Evolutionary conservation across 768 basidiomycete genomes (phyloP), one percentile per base, ranked within the genome.

Genomic region (Xerocomellus chrysenteron): DNA sequence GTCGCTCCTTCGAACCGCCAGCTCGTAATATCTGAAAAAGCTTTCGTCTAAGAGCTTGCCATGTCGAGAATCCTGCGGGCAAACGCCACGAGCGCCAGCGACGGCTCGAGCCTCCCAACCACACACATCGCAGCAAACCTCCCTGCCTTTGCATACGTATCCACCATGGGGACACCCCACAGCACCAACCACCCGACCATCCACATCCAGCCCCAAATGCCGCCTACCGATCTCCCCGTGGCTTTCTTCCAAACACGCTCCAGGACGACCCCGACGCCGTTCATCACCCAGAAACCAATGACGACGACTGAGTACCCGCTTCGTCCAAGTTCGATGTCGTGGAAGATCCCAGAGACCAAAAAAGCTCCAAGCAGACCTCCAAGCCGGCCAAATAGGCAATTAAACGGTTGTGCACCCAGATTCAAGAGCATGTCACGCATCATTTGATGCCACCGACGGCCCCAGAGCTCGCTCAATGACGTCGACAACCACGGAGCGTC

Each of bases 401-500:
- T 59, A 9, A 81, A 61, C 0, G 83, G 83, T 21, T 68, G 71
- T 2, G 71, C 75, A 3, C 85, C 86, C 26, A 82, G 61, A 1
- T 68, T 66, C 49, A 85, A 65, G 57, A 89, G 83, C 33, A 74
- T 64, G 47, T 83, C 76, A 4, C 86, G 78, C 66, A 88, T 83
- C 16, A 83, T 54, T 55, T 87, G 86, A 62, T 90, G 88, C 87
- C 87, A 89, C 28, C 82, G 74, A 46, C 59, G 68, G 0, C 79
- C 74, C 88, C 88, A 90, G 50, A 86, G 81, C 6, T 87, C 80
- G 43, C 74, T 72, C 46, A 89, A 63, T 11, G 85, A 87, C 3
- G 80, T 81, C 10, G 82, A 68, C 19, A 64, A 47, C 80, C 81
- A 88, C 2, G 87, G 88, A 10, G 71, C 41, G 49, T 80, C 68